phyloP scores from a whole-genome alignment of 805 yeast species.

The Wickerhamiella domercqiae region DNA sequence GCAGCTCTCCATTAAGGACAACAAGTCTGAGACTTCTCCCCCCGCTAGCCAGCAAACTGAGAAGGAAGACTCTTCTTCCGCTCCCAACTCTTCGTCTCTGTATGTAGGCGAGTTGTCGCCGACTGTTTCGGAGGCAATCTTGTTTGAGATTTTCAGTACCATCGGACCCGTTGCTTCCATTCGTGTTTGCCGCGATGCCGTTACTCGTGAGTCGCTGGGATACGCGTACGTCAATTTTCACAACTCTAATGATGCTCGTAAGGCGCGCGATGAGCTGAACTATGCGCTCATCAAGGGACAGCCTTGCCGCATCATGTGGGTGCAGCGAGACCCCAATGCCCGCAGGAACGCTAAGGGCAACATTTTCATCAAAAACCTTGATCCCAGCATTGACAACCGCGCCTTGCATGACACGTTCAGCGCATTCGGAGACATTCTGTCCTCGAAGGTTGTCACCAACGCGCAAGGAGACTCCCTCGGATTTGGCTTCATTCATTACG shows the following conservation, averaged over 20 bases:
- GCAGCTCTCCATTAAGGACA: conserved; percentile 19
- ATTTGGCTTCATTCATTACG: conserved; percentile 95
- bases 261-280: conserved; percentile 90
- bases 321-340: conserved; percentile 93
- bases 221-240: conserved; percentile 97
- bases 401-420: conserved; percentile 96
- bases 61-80: conserved; percentile 21
- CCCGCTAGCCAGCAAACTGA: conserved; percentile 16
- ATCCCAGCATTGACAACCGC: conserved; percentile 96
- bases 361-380: conserved; percentile 95
- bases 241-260: conserved; percentile 76
- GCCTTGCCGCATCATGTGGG: conserved; percentile 99
- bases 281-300: conserved; percentile 86
- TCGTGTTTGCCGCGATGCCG: conserved; percentile 97
- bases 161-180: conserved; percentile 92
- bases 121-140: conserved; percentile 80
- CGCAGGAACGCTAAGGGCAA: conserved; percentile 94
- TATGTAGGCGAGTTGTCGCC: conserved; percentile 97
- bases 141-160: conserved; percentile 87
- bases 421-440: conserved; percentile 88
- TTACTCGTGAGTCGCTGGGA: conserved; percentile 91
- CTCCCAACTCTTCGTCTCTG: conserved; percentile 47
- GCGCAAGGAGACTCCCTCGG: conserved; percentile 84
- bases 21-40: conserved; percentile 9
- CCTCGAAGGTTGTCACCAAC: conserved; percentile 95